phyloP scores from a whole-genome alignment of 2,329 filamentous ascomycete genomes.

The Oidium heveae region DNA sequence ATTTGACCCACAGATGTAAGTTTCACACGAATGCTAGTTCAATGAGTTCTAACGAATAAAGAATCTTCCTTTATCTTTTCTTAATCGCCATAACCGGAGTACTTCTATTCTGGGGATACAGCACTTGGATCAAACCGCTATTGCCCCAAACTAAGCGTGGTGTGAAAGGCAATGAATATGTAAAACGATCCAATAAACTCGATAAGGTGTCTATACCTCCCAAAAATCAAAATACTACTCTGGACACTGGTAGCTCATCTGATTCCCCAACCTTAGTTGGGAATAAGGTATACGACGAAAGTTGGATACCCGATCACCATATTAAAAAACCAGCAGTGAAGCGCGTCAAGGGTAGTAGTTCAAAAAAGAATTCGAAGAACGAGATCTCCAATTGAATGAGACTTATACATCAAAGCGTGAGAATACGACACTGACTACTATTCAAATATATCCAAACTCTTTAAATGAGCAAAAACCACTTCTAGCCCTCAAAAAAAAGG shows the following conservation, averaged over 20 bases:
- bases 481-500: no score
- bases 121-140: slow-evolving; percentile 86
- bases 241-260: slow-evolving; percentile 25
- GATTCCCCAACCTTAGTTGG: slow-evolving; percentile 12
- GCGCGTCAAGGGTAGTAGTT: slow-evolving; percentile 31
- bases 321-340: slow-evolving; percentile 60
- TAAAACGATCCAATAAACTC: slow-evolving; percentile 31
- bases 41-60: slow-evolving; percentile 16
- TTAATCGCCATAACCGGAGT: slow-evolving; percentile 54
- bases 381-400: neutral
- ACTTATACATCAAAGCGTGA: no score
- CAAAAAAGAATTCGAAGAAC: slow-evolving; percentile 3
- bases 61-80: slow-evolving; percentile 93
- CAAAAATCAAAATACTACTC: slow-evolving; percentile 31
- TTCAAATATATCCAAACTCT: no score
- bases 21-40: slow-evolving; percentile 1
- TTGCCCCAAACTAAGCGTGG: slow-evolving; percentile 64
- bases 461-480: no score
- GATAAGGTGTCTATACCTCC: slow-evolving; percentile 36
- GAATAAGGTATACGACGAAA: slow-evolving; percentile 13
- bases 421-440: no score
- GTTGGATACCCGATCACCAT: slow-evolving; percentile 30
- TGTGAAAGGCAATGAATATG: slow-evolving; percentile 17
- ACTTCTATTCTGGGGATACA: slow-evolving; percentile 89
- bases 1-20: slow-evolving; percentile 88